These are phyloP conservation scores for Aspergillus felis DNA, from an alignment of 2,329 filamentous ascomycete species.

Conservation along the genomic window DNA sequence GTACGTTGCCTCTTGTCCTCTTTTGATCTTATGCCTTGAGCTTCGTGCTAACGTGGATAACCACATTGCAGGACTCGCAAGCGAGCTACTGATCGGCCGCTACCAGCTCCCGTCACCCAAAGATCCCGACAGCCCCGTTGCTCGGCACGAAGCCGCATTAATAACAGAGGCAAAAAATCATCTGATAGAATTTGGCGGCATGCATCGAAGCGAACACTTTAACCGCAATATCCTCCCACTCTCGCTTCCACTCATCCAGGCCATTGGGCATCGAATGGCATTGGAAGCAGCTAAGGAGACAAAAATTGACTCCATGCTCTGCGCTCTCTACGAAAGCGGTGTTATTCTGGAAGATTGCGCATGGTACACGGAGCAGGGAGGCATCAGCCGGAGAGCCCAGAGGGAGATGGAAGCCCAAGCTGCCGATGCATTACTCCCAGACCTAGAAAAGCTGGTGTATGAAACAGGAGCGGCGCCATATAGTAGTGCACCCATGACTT, in stretches of 20 bases:
- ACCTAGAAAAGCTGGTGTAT: no score
- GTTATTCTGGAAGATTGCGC: slow-evolving; percentile 9
- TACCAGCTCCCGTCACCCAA: no score
- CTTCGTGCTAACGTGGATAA: background rate
- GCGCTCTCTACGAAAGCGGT: slow-evolving; percentile 12
- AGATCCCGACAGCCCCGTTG: slow-evolving; percentile 6
- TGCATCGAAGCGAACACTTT: slow-evolving; percentile 15
- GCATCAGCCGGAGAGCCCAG: no score
- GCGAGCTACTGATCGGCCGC: no score
- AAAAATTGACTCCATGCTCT: slow-evolving; percentile 4
- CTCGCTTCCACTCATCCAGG: slow-evolving; percentile 14
- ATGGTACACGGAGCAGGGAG: slow-evolving; percentile 15
- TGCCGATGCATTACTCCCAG: no score
- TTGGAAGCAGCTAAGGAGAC: slow-evolving; percentile 18
- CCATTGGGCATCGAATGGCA: slow-evolving; percentile 21
- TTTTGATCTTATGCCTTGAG: no score
- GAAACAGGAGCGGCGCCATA: no score
- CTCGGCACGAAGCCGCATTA: slow-evolving; percentile 19
- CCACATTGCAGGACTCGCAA: background rate
- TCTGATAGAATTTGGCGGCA: background rate
- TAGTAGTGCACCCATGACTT: no score
- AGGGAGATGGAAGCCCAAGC: no score
- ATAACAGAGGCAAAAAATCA: slow-evolving; percentile 7
- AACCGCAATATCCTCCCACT: slow-evolving; percentile 18
- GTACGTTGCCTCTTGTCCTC: slow-evolving; percentile 7